Evolutionary conservation across 225 moss, liverwort and hornwort species (phyloP).

Genomic region (Antitrichia curtipendula): DNA sequence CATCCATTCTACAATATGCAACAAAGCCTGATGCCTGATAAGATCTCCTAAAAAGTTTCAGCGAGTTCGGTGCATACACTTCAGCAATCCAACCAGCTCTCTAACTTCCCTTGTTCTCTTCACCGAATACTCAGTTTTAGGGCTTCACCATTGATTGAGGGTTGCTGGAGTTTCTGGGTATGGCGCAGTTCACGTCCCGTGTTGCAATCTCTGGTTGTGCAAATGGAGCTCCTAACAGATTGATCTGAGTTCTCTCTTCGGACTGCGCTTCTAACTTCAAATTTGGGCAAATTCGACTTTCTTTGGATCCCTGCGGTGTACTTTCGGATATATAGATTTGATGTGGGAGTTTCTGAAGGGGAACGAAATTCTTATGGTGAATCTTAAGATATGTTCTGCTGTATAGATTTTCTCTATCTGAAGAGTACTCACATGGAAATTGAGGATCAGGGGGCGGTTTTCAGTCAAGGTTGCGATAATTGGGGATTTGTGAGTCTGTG

Average conservation of each 20-base stretch:
- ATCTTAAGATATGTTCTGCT: background rate
- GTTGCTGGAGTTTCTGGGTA: background rate
- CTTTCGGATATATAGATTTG: background rate
- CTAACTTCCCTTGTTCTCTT: background rate
- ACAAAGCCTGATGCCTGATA: background rate
- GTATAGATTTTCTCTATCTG: background rate
- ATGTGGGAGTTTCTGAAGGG: background rate
- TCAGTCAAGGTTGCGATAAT: background rate
- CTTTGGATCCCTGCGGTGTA: background rate
- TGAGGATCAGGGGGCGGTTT: background rate
- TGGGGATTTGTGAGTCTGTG: background rate
- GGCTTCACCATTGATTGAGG: background rate
- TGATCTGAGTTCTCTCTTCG: too few species aligned
- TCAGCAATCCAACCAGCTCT: background rate
- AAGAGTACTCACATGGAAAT: background rate
- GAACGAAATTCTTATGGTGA: background rate
- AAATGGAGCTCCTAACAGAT: background rate
- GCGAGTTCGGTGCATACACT: background rate
- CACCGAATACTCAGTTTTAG: background rate
- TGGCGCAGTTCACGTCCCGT: background rate
- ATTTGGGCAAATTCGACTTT: background rate
- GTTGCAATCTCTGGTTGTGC: background rate
- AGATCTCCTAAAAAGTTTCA: background rate
- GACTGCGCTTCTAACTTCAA: background rate
- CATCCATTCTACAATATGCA: background rate